Base-by-base conservation (phyloP, 1,284 basidiomycete species). In the Papiliotrema flavescens region DNA sequence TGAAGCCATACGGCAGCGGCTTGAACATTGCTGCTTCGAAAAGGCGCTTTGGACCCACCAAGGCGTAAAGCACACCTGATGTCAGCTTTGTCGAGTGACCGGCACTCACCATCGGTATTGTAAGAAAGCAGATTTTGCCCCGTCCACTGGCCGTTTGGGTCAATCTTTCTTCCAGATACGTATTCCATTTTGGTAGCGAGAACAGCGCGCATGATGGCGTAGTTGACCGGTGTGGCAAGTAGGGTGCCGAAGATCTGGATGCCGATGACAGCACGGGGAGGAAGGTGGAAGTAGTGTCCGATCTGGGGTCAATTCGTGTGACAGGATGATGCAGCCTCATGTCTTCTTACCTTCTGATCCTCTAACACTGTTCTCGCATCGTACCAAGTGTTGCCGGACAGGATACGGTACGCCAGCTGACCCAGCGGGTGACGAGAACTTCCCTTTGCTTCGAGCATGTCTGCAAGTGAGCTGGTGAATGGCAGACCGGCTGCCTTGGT, bases 281-380 rank as follows among this genome's bases (percentile, higher is more conserved):
- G 47, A 2, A 61, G 34, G 36, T 61, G 59, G 53, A 61, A 58
- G 49, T 61, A 61, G 28, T 60, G 59, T 9, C 54, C 51, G 35
- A 56, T 51, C 57, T 56, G 39, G 7, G 15, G 17, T 48, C 13
- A 44, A 15, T 37, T 37, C 36, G 36, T 11, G 53, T 57, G 54
- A 43, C n/a, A n/a, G n/a, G n/a, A n/a, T n/a, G n/a, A n/a, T n/a
- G n/a, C n/a, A n/a, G n/a, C n/a, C n/a, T n/a, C n/a, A n/a, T n/a
- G n/a, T n/a, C n/a, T n/a, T n/a, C n/a, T n/a, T n/a, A 61, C 54
- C 56, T 61, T 61, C 22, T 61, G 59, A 43, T 61, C 59, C 44
- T 61, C 56, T 19, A 61, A 47, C 7, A 61, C 56, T 22, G 53
- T 61, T 23, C 56, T 49, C 9, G 59, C 56, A 46, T 61, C 56